Evolutionary conservation across 2,329 filamentous ascomycete genomes (phyloP).

Genomic region (Exophiala oligosperma): DNA sequence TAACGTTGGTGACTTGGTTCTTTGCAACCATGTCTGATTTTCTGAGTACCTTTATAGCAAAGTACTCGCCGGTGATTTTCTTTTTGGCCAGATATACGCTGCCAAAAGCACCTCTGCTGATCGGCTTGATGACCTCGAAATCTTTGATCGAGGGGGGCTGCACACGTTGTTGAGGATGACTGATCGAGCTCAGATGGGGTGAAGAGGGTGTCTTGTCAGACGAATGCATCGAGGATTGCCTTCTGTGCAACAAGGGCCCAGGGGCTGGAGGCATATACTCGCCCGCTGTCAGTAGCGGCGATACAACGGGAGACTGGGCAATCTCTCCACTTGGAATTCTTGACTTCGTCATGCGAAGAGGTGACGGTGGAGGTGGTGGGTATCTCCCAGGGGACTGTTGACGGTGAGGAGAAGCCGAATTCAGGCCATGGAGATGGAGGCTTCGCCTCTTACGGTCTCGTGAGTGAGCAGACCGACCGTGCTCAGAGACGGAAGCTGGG

Average conservation of each 20-base stretch:
- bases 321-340: constrained; percentile 60
- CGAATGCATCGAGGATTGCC: constrained; percentile 87
- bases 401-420: constrained; percentile 69
- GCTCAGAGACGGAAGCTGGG: constrained; percentile 71
- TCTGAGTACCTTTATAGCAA: constrained; percentile 96
- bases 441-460: constrained; percentile 84
- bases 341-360: constrained; percentile 81
- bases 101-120: constrained; percentile 97
- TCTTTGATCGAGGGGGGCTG: constrained; percentile 97
- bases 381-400: constrained; percentile 85
- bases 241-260: constrained; percentile 63
- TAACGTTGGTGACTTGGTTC: constrained; percentile 96
- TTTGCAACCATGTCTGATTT: constrained; percentile 99
- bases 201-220: constrained; percentile 77
- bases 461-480: constrained; percentile 74
- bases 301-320: constrained; percentile 74
- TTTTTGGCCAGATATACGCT: constrained; percentile 98
- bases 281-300: constrained; percentile 78
- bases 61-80: constrained; percentile 97
- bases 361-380: constrained; percentile 76
- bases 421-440: constrained; percentile 73
- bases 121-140: constrained; percentile 98
- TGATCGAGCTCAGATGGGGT: constrained; percentile 71
- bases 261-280: constrained; percentile 58
- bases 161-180: constrained; percentile 80